A percentile compares a stretch with the other conserved stretches of the same genome.
Evolutionary conservation across 345 rosid species (phyloP).

Genomic region (Angophora floribunda): DNA sequence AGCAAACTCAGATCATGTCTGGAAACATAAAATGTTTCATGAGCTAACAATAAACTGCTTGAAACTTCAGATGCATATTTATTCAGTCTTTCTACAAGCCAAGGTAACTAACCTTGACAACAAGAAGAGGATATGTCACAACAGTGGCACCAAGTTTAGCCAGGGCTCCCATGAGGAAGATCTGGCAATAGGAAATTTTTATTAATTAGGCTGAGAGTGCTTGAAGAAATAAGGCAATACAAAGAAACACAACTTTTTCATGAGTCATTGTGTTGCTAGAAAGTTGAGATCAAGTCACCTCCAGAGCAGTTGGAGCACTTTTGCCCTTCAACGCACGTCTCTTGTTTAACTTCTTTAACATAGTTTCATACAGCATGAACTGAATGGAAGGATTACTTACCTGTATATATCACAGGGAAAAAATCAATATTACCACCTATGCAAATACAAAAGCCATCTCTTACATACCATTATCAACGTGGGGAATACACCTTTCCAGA

Average conservation of each 20-base stretch:
- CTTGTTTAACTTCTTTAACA: slow-evolving; percentile 77
- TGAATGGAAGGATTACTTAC: slow-evolving; percentile 98
- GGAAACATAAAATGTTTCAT: background rate
- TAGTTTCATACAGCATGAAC: slow-evolving; percentile 93
- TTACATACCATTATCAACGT: slow-evolving; percentile 85
- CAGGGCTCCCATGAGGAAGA: slow-evolving; percentile 90
- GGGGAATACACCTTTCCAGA: slow-evolving; percentile 95
- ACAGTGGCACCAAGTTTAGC: slow-evolving; percentile 99
- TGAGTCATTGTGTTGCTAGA: background rate
- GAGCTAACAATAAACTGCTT: background rate
- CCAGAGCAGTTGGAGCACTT: slow-evolving; percentile 56
- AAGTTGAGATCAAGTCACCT: slow-evolving; percentile 38
- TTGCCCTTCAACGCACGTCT: slow-evolving; percentile 40
- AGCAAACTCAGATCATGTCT: background rate
- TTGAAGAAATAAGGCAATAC: background rate
- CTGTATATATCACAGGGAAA: slow-evolving; percentile 23
- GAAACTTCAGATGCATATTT: background rate
- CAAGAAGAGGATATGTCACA: slow-evolving; percentile 89
- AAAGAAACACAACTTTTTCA: background rate
- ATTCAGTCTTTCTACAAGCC: background rate
- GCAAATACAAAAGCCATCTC: slow-evolving; percentile 14
- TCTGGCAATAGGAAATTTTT: slow-evolving; percentile 22
- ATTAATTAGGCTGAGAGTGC: background rate
- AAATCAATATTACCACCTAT: slow-evolving; percentile 13
- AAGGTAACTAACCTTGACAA: slow-evolving; percentile 54